Evolutionary conservation across 441 rosid genomes (phyloP).

Genomic region (Biscutella laevigata): DNA sequence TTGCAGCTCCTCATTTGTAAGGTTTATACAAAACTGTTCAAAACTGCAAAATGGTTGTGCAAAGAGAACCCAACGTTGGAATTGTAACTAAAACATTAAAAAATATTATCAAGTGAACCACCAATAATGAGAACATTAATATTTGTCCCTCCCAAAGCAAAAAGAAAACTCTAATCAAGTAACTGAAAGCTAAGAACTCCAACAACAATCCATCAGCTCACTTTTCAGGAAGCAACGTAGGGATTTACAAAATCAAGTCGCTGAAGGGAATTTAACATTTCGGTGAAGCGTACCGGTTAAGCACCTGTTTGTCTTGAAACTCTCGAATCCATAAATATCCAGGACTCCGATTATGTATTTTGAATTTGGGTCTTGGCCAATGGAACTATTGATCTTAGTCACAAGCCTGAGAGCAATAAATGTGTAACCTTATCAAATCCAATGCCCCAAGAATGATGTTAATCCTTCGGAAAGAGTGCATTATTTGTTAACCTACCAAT

Average conservation of each 20-base stretch:
- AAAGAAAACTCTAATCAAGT: neutral
- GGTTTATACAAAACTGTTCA: constrained; percentile 78
- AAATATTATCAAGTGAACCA: neutral
- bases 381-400: constrained; percentile 67
- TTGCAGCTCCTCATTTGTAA: constrained; percentile 77
- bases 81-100: neutral
- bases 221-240: constrained; percentile 4
- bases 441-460: neutral
- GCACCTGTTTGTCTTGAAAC: constrained; percentile 99
- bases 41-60: constrained; percentile 37
- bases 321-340: constrained; percentile 77
- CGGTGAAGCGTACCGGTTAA: constrained; percentile 75
- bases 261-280: constrained; percentile 9
- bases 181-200: neutral
- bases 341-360: constrained; percentile 80
- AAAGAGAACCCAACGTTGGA: constrained; percentile 3
- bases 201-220: constrained; percentile 3
- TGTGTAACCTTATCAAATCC: constrained; percentile 10
- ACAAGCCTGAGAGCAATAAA: constrained; percentile 61
- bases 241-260: neutral
- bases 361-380: constrained; percentile 85
- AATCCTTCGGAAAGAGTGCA: neutral
- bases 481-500: constrained; percentile 52
- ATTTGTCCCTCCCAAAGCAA: neutral
- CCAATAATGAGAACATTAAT: neutral